Base-by-base conservation (phyloP, 2,329 filamentous ascomycete genomes). In the Xylaria sp. region DNA sequence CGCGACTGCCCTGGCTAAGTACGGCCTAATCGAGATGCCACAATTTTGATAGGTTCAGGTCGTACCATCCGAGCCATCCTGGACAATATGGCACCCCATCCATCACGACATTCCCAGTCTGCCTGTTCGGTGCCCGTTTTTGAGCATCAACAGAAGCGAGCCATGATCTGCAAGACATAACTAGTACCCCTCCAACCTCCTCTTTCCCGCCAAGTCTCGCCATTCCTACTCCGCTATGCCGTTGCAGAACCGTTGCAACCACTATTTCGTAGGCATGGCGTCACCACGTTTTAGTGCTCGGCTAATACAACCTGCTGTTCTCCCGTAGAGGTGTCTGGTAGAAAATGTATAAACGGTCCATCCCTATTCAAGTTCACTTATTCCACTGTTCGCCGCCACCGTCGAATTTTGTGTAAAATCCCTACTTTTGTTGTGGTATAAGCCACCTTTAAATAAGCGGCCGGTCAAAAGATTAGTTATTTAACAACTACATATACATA, bases 261-360 rank as follows among this genome's bases (percentile, higher is more conserved):
- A 34, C 46, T n/a, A 52, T 59, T 66, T 55, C 39, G 54, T 63
- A 70, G 60, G 44, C 51, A 70, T 70, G 68, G 37, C 68, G 68
- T 70, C 68, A 70, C 65, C 57, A 51, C 13, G 37, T 41, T 34
- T 46, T 46, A 48, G 46, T 61, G 25, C 46, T 56, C 50, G 37
- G 41, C 46, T 63, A 34, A 25, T 52, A 12, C 31, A 64, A 57
- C 50, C 39, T 59, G 55, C 28, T 15, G 3, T 46, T 37, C 37
- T 20, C 48, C 15, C 54, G 9, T 5, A 23, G 46, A 13, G 15
- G 20, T 23, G 12, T 57, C 34, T 31, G 10, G 37, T 46, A 9
- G 34, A 37, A 37, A 37, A 37, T n/a, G 3, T 57, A 51, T 25
- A 48, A 62, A 46, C 54, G 67, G 67, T 54, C 57, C 2, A 9